A percentile compares a stretch with the other conserved stretches of the same genome.
Conservation (phyloP, 2,329 filamentous ascomycete genomes). For the Rasamsonia emersonii region DNA sequence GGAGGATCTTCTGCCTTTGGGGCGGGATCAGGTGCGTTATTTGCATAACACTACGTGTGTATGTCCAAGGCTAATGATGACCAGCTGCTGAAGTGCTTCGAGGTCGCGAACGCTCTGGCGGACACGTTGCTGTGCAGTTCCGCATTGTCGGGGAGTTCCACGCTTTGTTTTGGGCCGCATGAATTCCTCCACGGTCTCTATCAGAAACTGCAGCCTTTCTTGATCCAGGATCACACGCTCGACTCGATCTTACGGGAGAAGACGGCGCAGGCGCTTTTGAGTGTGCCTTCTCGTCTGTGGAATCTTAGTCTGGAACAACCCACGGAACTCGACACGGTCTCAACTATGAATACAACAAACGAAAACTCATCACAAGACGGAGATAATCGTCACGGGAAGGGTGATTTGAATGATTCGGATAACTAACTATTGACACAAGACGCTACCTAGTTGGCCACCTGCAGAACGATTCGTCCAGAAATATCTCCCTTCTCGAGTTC, state of each 20-base stretch:
- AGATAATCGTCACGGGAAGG: no score
- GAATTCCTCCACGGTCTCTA: conserved; percentile 23
- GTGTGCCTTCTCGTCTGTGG: conserved; percentile 16
- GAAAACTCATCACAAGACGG: no score
- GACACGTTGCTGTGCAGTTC: conserved; percentile 18
- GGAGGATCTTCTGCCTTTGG: conserved; percentile 20
- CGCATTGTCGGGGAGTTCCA: neutral
- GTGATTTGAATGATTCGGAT: neutral
- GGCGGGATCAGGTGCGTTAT: conserved; percentile 20
- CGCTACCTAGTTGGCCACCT: conserved; percentile 21
- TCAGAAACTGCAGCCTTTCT: conserved; percentile 20
- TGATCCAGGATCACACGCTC: conserved; percentile 17
- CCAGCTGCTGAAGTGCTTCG: conserved; percentile 24
- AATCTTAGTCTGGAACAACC: conserved; percentile 5
- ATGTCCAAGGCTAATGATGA: neutral
- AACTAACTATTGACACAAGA: neutral
- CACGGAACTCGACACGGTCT: no score
- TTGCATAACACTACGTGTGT: neutral
- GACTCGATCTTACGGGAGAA: conserved; percentile 21
- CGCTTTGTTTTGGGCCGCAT: conserved; percentile 16
- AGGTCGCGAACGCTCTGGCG: conserved; percentile 22
- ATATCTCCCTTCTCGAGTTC: conserved; percentile 39
- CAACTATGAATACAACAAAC: no score
- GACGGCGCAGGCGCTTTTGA: conserved; percentile 19
- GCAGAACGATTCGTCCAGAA: conserved; percentile 35